Percentiles rank a stretch among this genome's conserved stretches.
Evolutionary conservation across 179 eudicot genomes (phyloP).

Genomic region (Spinacia oleracea): DNA sequence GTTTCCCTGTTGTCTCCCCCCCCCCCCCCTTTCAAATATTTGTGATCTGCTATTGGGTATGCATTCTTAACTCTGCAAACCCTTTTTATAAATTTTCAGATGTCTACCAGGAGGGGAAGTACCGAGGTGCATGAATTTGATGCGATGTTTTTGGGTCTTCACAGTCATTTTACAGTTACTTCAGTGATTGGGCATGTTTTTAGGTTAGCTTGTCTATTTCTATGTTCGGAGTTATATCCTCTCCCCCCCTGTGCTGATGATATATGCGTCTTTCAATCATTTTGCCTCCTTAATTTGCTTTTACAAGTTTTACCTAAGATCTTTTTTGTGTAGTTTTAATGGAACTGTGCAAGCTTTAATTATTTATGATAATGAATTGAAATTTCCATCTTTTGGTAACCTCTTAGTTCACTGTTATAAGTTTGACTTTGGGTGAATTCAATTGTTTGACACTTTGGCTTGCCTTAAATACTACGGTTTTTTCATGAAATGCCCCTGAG

Average conservation of each 20-base stretch:
- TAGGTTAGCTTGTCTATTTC: constrained; percentile 50
- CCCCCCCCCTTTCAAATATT: neutral
- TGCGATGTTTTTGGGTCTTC: constrained; percentile 62
- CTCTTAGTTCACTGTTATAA: neutral
- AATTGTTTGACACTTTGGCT: neutral
- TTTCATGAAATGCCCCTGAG: no score
- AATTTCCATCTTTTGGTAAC: constrained; percentile 1
- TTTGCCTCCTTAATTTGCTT: neutral
- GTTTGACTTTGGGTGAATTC: neutral
- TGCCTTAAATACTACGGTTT: neutral
- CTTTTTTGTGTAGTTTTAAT: neutral
- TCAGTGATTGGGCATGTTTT: constrained; percentile 97
- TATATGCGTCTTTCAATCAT: neutral
- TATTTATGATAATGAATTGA: constrained; percentile 6
- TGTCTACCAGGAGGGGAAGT: constrained; percentile 85
- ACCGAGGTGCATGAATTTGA: constrained; percentile 96
- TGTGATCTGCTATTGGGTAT: neutral
- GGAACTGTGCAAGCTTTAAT: neutral
- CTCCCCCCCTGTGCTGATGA: neutral
- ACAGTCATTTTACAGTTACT: constrained; percentile 70
- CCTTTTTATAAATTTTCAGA: constrained; percentile 37
- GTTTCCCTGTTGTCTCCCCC: constrained; percentile 8
- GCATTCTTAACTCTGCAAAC: neutral
- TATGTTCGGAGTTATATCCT: constrained; percentile 7
- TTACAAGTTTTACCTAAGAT: neutral